These are phyloP conservation scores for Paecilomyces dactylethromorphus DNA, from an alignment of 2,329 filamentous ascomycete genomes.

Conservation along the genomic window DNA sequence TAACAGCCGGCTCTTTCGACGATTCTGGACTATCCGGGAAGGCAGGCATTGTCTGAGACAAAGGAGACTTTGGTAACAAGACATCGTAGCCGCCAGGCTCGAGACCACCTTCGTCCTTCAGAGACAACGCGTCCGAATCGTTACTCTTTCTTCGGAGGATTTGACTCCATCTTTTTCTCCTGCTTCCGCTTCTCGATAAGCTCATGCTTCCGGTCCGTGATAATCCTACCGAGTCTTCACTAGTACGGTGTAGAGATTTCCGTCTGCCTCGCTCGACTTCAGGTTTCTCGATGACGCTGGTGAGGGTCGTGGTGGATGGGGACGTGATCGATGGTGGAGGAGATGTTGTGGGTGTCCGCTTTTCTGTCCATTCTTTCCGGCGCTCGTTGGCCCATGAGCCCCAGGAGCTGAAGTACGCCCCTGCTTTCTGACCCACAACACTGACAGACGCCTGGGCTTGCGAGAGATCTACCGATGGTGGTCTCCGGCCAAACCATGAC, in stretches of 20 bases:
- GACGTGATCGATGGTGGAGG: constrained; percentile 10
- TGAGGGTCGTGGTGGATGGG: constrained; percentile 16
- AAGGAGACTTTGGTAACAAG: constrained; percentile 22
- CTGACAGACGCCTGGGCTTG: constrained; percentile 50
- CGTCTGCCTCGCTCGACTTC: constrained; percentile 24
- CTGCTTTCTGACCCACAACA: constrained; percentile 50
- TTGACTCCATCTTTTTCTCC: constrained; percentile 32
- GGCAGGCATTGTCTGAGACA: constrained; percentile 22
- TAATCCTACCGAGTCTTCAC: constrained; percentile 20
- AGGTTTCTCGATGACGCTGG: constrained; percentile 15
- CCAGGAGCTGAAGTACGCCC: constrained; percentile 59
- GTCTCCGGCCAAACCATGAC: constrained; percentile 27
- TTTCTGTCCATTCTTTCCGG: constrained; percentile 41
- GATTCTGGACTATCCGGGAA: not conserved
- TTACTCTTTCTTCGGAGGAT: constrained; percentile 25
- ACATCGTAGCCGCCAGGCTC: constrained; percentile 15
- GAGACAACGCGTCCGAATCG: constrained; percentile 15
- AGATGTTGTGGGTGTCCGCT: constrained; percentile 21
- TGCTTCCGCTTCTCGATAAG: constrained; percentile 24
- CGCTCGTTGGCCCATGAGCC: constrained; percentile 52
- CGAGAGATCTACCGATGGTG: constrained; percentile 41
- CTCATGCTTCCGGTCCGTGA: constrained; percentile 26
- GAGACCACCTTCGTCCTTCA: constrained; percentile 12
- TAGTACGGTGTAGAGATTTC: constrained; percentile 20
- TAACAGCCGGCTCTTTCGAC: not conserved